Evolutionary conservation across 169 alveolate species (phyloP), one percentile per base, ranked within the genome.

Genomic region (Eimeria zaria): DNA sequence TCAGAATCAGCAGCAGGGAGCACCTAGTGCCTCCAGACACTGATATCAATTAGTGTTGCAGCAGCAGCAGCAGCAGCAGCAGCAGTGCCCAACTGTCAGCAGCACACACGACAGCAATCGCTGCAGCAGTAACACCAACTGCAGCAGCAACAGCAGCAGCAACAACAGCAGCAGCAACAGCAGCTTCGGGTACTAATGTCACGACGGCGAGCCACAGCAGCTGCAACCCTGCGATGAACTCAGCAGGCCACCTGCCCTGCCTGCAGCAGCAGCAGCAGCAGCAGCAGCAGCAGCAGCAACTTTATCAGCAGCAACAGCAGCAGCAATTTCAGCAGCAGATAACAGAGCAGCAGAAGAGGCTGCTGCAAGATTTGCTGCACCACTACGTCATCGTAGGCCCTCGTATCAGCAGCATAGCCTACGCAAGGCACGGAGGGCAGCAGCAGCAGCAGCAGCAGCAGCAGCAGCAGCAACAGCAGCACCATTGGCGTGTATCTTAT

Each of bases 151-250:
- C 33, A 11, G 90, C 51, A 81, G 90, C 41, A 51, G 71, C 87
- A 41, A 73, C 90, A 30, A 51, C 89, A 80, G 71, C 73, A 81
- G 71, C 90, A 36, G 90, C 90, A 48, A 73, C 90, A 81, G 90
- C 90, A 27, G 36, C 62, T 11, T 7, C 71, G 30, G 46, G 71
- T 46, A 81, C 73, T 36, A 46, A 81, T 81, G 90, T 73, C 90
- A 81, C 90, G 73, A 11, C 46, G 6, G 71, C 3, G 41, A 46
- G 71, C 90, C 16, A 44, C 90, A 51, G 90, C 90, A 36, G 90
- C 90, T 48, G 90, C 90, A 30, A 12, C 71, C 67, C 90, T 81
- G 67, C 90, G 67, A 81, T 81, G 90, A 81, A 73, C 71, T 44
- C 90, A 46, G 90, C 90, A 81, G 67, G 71, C 55, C 73, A 30